A percentile compares a stretch with the other conserved stretches of the same genome.
These are phyloP conservation scores for Emericellopsis atlantica DNA, from an alignment of 2,329 filamentous ascomycete species.

Conservation along the genomic window DNA sequence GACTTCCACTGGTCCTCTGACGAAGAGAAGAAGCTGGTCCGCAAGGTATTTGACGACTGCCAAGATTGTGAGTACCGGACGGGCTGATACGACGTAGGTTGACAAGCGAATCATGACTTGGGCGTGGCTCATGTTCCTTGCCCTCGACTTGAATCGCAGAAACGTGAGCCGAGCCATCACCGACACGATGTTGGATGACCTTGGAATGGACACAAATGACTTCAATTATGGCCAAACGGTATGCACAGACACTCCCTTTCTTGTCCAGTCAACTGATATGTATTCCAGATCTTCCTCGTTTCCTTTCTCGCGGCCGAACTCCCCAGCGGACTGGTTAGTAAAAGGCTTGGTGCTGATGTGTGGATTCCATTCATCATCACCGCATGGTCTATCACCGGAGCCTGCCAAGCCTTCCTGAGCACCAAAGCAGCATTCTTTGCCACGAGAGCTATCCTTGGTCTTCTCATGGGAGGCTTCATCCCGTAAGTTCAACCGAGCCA, in stretches of 20 bases:
- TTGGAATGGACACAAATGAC: slow-evolving; percentile 30
- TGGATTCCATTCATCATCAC: slow-evolving; percentile 30
- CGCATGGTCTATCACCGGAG: slow-evolving; percentile 24
- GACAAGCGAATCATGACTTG: slow-evolving; percentile 25
- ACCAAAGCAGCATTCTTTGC: slow-evolving; percentile 24
- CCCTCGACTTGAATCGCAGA: slow-evolving; percentile 29
- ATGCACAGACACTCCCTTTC: slow-evolving; percentile 3
- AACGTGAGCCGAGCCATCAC: slow-evolving; percentile 31
- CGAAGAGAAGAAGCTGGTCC: slow-evolving; percentile 31
- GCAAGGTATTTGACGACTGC: slow-evolving; percentile 20
- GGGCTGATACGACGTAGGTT: slow-evolving; percentile 23
- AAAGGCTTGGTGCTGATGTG: slow-evolving; percentile 33
- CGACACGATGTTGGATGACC: slow-evolving; percentile 22
- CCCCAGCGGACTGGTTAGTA: slow-evolving; percentile 34
- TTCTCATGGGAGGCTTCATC: slow-evolving; percentile 37
- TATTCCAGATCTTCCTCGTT: slow-evolving; percentile 24
- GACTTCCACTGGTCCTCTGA: slow-evolving; percentile 27
- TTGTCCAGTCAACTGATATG: background rate
- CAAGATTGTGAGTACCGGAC: background rate
- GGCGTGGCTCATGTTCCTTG: slow-evolving; percentile 34
- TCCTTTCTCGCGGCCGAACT: slow-evolving; percentile 33
- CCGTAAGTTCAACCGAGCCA: slow-evolving; percentile 22
- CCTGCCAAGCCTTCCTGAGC: slow-evolving; percentile 22
- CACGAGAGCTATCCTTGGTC: slow-evolving; percentile 27
- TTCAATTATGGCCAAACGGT: slow-evolving; percentile 29